Evolutionary conservation across 2,329 filamentous ascomycete genomes (phyloP).

Genomic region (Epichloe sibirici): DNA sequence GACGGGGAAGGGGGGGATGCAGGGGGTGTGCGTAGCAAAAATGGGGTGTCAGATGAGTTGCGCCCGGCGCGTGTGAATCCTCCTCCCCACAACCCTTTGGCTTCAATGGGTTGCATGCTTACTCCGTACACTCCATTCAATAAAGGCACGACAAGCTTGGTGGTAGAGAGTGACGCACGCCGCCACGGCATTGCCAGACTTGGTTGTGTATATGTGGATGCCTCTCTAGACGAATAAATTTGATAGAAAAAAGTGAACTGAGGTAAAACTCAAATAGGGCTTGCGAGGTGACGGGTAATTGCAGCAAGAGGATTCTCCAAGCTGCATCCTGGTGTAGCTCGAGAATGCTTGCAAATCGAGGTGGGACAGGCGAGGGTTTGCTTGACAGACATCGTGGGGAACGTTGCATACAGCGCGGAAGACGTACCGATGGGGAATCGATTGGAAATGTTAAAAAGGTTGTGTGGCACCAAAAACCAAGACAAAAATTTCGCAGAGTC

Average conservation of each 20-base stretch:
- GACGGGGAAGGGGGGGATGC: neutral
- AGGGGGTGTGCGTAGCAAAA: conserved; percentile 1
- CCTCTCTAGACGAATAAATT: neutral
- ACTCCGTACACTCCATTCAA: neutral
- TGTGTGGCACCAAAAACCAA: neutral
- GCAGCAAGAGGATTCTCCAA: neutral
- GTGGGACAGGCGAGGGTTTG: neutral
- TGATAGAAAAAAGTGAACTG: neutral
- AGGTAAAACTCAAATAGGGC: neutral
- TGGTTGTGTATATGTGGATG: neutral
- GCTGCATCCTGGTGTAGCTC: neutral
- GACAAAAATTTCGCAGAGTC: neutral
- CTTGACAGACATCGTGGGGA: neutral
- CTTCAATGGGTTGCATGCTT: neutral
- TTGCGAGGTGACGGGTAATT: neutral
- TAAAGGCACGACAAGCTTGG: neutral
- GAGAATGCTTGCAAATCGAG: neutral
- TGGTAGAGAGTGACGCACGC: neutral
- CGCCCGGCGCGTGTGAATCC: neutral
- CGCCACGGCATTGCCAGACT: conserved; percentile 1
- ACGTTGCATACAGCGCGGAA: neutral
- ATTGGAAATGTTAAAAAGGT: neutral
- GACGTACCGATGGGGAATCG: conserved; percentile 1
- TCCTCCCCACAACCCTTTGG: neutral
- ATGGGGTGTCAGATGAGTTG: neutral